Conservation (phyloP, 495 filamentous ascomycete genomes). For the Astrocystis sublimbata region DNA sequence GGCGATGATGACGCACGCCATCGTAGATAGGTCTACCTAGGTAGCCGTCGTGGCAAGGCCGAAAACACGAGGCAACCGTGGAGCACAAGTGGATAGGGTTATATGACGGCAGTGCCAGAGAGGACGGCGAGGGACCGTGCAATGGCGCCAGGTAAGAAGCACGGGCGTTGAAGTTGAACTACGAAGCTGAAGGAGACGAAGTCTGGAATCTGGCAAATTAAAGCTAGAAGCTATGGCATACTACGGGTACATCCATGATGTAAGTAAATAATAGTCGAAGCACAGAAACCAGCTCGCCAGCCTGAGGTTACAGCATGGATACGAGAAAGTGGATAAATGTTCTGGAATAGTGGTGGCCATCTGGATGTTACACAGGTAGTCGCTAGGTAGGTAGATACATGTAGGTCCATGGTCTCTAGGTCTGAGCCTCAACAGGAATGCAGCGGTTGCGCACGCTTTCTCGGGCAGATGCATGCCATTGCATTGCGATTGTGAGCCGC, state of each 20-base stretch:
- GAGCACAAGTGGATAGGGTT: neutral
- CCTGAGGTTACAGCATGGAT: too few species aligned
- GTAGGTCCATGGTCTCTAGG: too few species aligned
- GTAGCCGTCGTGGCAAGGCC: neutral
- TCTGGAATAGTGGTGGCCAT: too few species aligned
- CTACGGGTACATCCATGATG: too few species aligned
- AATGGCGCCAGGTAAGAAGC: neutral
- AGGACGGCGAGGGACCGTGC: neutral
- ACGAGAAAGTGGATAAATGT: neutral
- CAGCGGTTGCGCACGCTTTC: neutral
- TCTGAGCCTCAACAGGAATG: neutral
- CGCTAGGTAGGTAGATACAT: too few species aligned
- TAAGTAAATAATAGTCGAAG: too few species aligned
- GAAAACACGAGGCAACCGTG: neutral
- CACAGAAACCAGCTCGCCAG: too few species aligned
- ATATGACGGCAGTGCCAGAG: neutral
- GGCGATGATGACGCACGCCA: neutral
- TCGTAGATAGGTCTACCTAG: too few species aligned
- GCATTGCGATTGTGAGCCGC: neutral
- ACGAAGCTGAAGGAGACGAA: neutral
- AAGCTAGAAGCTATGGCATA: too few species aligned
- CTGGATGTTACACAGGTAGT: too few species aligned
- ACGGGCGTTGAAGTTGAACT: neutral
- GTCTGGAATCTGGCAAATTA: neutral
- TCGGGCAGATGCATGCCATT: conserved; percentile 3